Evolutionary conservation across 2,329 filamentous ascomycete genomes (phyloP), one percentile per base, ranked within the genome.

Genomic region (Fusarium setosum): DNA sequence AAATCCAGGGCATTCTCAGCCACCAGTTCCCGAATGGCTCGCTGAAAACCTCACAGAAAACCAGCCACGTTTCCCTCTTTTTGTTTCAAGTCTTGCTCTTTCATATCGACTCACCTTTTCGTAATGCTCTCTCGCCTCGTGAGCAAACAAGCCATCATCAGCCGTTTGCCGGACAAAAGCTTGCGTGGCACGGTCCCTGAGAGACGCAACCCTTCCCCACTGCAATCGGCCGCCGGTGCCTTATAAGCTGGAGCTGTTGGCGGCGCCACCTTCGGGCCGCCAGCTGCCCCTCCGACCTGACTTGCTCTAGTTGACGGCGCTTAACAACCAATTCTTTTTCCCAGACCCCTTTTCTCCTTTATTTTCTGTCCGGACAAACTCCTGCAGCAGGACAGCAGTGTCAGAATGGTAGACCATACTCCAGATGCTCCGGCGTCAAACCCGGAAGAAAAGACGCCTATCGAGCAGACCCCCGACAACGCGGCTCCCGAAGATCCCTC

Each of bases 161-260:
- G 40, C 53, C 56, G 44, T 60, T 32, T n/a, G n/a, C n/a, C n/a
- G n/a, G n/a, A 50, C 21, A 21, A 17, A 56, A 40, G 63, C 63
- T 64, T 65, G 34, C 42, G 26, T 40, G 51, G 40, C 40, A 42
- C 40, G 26, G 17, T 45, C 51, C 50, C 56, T 55, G 37, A 42
- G 59, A 49, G 59, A 67, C 60, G 13, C 44, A 49, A 17, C 53
- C 29, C 45, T 23, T 50, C 62, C 40, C 65, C 65, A 67, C 53
- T 56, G 38, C 37, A 56, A 29, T 12, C 26, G 26, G 9, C 26
- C 6, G 26, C 49, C 26, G n/a, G 52, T 59, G 45, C 56, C 56
- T 67, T 66, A 56, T 56, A 68, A 67, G 63, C n/a, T 66, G 58
- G 61, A 68, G 65, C 29, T 59, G 31, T 38, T 42, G 65, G 61